Evolutionary conservation across 495 filamentous ascomycete species (phyloP).

Genomic region (Penicillium bovifimosum): DNA sequence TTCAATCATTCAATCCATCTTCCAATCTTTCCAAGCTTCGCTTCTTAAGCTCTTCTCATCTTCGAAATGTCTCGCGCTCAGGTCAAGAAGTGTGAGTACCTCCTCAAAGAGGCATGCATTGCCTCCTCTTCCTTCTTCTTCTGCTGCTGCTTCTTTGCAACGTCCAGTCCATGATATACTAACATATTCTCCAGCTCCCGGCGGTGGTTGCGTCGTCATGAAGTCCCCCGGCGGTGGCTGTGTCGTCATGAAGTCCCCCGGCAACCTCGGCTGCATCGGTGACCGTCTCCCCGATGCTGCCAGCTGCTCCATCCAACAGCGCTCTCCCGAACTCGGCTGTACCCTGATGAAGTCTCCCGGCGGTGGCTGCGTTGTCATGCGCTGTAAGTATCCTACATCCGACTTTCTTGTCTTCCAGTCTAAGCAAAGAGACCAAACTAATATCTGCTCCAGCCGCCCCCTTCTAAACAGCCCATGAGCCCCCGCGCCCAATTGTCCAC

Average conservation of each 20-base stretch:
- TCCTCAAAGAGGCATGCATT: not conserved
- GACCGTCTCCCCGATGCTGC: not conserved
- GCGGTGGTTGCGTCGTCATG: constrained; percentile 40
- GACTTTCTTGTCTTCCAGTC: not conserved
- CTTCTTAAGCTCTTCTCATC: constrained; percentile 24
- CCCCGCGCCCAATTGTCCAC: constrained; percentile 3
- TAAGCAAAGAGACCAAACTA: no score
- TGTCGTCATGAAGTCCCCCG: constrained; percentile 1
- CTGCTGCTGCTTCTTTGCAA: not conserved
- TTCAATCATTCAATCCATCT: constrained; percentile 10
- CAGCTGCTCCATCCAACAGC: not conserved
- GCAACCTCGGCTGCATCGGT: not conserved
- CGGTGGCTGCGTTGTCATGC: constrained; percentile 8
- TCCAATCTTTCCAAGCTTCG: constrained; percentile 19
- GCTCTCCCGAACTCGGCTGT: no score
- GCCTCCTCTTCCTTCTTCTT: not conserved
- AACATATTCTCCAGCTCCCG: constrained; percentile 23
- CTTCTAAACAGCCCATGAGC: constrained; percentile 16
- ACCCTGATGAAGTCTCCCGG: no score
- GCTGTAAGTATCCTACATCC: not conserved
- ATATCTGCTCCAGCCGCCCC: not conserved
- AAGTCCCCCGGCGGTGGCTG: constrained; percentile 1
- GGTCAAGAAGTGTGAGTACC: constrained; percentile 29
- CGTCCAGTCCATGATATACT: constrained; percentile 2
- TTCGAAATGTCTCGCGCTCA: constrained; percentile 34